Evolutionary conservation across 371 early-diverging fungal species (phyloP).

Genomic region (Choanephora cucurbitarum): DNA sequence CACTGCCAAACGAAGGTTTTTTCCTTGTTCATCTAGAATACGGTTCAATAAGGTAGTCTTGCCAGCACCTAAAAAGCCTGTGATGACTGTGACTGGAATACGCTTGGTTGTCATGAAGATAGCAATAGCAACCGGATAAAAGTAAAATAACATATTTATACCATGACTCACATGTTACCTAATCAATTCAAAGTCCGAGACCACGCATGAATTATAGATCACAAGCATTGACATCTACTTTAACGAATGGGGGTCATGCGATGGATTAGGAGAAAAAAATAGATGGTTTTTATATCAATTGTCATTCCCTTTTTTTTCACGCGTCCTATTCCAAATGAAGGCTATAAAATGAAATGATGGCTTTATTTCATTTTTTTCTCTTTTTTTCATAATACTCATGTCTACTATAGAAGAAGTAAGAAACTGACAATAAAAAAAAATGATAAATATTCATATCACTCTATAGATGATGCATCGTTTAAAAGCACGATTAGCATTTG

Average conservation of each 20-base stretch:
- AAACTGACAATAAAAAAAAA: too few species aligned
- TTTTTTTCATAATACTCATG: slow-evolving; percentile 1
- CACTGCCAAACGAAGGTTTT: slow-evolving; percentile 19
- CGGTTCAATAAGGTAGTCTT: slow-evolving; percentile 25
- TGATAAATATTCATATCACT: too few species aligned
- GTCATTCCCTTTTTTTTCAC: slow-evolving; percentile 17
- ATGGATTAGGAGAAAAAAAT: neutral
- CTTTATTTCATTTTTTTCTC: slow-evolving; percentile 4
- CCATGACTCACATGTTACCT: too few species aligned
- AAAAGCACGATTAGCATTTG: slow-evolving; percentile 29
- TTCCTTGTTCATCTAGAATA: slow-evolving; percentile 14
- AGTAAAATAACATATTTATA: neutral
- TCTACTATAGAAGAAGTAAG: neutral
- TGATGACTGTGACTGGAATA: slow-evolving; percentile 32
- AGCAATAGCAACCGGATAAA: neutral
- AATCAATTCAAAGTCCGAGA: too few species aligned
- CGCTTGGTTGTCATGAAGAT: slow-evolving; percentile 11
- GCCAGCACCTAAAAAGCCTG: slow-evolving; percentile 32
- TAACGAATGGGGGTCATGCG: too few species aligned
- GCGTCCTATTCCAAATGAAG: slow-evolving; percentile 22
- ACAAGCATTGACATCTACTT: too few species aligned
- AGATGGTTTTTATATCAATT: slow-evolving; percentile 1
- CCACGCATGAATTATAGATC: too few species aligned
- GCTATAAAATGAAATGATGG: neutral
- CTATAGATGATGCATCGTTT: neutral